Base-by-base conservation (phyloP, 345 rosid species). In the Triadica sebifera region DNA sequence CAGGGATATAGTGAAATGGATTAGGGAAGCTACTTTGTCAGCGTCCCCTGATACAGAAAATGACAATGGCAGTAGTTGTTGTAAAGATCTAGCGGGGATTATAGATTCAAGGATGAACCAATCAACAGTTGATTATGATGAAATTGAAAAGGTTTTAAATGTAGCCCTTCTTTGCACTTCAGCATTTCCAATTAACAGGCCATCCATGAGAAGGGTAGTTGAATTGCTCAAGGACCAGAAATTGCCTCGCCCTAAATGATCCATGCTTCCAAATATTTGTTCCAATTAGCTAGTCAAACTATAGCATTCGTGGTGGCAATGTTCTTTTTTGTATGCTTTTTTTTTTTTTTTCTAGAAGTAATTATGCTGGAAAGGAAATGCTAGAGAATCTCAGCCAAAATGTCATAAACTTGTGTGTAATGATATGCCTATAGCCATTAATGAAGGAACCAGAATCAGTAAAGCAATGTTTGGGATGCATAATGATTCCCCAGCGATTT, bases 171-270 rank as follows among this genome's bases (percentile, higher is more conserved):
- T 61, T 0, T 87, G 97, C 72, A 89, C 94, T 9, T 84, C 92
- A 0, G 67, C 79, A 39, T 79, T 81, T 63, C 90, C 97, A 0
- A 41, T 38, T 13, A 79, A 78, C 37, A 84, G 96, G 65, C 97
- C 97, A 8, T 84, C 87, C 29, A 90, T 90, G 96, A 86, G 92
- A 75, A 82, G 81, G 77, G 97, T 90, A 3, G 91, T 87, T 34
- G 72, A 69, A 15, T 51, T 69, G 60, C 72, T 69, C 60, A 69
- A 52, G 60, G 72, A 69, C 25, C 46, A 51, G 10, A 69, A 69
- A n/a, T 38, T 69, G 12, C 13, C 29, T 37, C 72, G 19, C 20
- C 15, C 60, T 9, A 52, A 69, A 52, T 69, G 29, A 19, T 2
- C 20, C 19, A 58, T 43, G 50, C 46, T 41, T 64, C 50, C 46